Evolutionary conservation across 2,329 filamentous ascomycete species (phyloP), one percentile per base, ranked within the genome.

Genomic region (Alternaria consortialis): DNA sequence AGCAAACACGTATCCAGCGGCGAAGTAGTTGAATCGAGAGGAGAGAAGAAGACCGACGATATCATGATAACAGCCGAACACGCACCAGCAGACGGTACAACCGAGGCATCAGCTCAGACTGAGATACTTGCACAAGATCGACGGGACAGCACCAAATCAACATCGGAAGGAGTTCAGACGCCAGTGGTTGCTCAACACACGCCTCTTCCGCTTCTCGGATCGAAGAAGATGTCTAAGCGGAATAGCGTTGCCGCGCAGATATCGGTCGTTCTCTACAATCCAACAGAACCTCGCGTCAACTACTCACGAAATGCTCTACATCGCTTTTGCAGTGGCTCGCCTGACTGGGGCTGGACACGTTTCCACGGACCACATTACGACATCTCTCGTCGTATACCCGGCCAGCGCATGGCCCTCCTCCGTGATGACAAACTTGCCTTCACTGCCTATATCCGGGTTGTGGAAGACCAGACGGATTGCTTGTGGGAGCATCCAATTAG

Each of bases 261-360:
- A 36, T 84, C 84, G 39, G 83, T 89, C 25, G 83, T 89, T 47
- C 78, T 89, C 48, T 89, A 89, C 79, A 90, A 90, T 63, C 87
- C 87, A 0, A 80, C 82, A 27, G 87, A 89, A 67, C 87, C 87
- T 46, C 83, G 86, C 7, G 86, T 86, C 5, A 82, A 86, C 58
- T 84, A 84, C 72, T 83, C 82, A 68, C 82, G 85, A 56, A 84
- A 83, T 12, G 86, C 85, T 42, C 81, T 83, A 47, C 86, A 89
- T 72, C 85, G 87, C 56, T 90, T 88, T 75, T 85, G 84, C 66
- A 81, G 82, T 32, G 80, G 84, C 53, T 86, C 85, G 42, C 76
- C 86, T 12, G 87, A 90, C 66, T 88, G 86, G 83, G 87, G 87
- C 2, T 89, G 87, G 86, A 86, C 85, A 34, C 84, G 87, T 59